These are phyloP conservation scores for Gamarada debralockiae DNA, from an alignment of 495 filamentous ascomycete species.

Conservation along the genomic window DNA sequence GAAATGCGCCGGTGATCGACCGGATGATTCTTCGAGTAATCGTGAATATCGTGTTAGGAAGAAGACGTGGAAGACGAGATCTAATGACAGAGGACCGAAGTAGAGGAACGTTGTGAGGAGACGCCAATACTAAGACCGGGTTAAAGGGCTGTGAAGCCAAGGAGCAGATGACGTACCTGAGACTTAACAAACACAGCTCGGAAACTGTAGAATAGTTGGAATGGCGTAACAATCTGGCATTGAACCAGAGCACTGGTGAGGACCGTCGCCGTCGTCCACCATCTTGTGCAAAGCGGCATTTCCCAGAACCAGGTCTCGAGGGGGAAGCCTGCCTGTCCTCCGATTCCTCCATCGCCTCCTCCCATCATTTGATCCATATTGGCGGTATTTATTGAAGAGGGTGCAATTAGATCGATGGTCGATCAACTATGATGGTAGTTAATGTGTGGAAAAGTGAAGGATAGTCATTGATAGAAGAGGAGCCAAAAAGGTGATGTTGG, in stretches of 20 bases:
- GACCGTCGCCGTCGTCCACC: constrained; percentile 93
- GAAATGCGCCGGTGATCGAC: constrained; percentile 81
- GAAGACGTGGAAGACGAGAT: constrained; percentile 97
- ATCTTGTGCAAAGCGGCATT: constrained; percentile 91
- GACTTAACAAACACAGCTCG: constrained; percentile 84
- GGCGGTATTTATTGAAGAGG: not conserved
- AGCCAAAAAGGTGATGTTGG: not conserved
- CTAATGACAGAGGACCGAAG: constrained; percentile 90
- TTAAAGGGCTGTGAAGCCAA: constrained; percentile 5
- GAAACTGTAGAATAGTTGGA: constrained; percentile 96
- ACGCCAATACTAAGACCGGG: constrained; percentile 77
- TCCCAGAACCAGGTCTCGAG: constrained; percentile 74
- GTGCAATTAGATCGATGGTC: not conserved
- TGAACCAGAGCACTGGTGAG: constrained; percentile 87
- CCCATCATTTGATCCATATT: constrained; percentile 68
- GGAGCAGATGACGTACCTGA: constrained; percentile 52
- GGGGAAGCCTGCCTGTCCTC: constrained; percentile 65
- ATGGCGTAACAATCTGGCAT: constrained; percentile 83
- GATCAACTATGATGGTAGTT: not conserved
- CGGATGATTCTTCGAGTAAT: constrained; percentile 89
- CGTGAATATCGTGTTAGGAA: constrained; percentile 97
- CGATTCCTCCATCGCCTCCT: constrained; percentile 41
- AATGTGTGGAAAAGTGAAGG: not conserved
- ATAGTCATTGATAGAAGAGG: not conserved
- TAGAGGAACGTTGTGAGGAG: constrained; percentile 93